These are phyloP conservation scores for Sporothrix inflata DNA, from an alignment of 2,329 filamentous ascomycete genomes.

Conservation along the genomic window DNA sequence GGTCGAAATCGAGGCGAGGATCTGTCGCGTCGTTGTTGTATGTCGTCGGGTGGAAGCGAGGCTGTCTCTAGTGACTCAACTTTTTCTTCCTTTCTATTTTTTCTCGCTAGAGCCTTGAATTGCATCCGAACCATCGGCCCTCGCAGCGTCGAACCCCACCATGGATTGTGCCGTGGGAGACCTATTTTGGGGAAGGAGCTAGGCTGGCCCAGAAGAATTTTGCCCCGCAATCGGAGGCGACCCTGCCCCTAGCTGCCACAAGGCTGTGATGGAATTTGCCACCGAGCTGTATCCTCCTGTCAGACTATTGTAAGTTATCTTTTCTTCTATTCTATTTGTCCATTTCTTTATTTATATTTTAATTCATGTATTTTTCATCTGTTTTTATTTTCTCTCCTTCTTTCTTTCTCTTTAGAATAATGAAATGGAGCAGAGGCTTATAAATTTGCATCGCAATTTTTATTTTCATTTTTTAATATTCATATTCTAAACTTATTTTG, in stretches of 20 bases:
- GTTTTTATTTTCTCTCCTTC: too few species aligned
- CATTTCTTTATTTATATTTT: neutral
- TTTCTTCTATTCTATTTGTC: neutral
- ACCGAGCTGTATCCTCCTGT: neutral
- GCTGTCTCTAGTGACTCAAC: constrained; percentile 10
- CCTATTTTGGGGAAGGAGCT: constrained; percentile 14
- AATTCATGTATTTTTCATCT: too few species aligned
- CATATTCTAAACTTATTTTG: too few species aligned
- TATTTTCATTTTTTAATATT: too few species aligned
- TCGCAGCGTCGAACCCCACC: constrained; percentile 1
- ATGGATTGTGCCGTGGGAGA: neutral
- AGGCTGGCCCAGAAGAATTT: constrained; percentile 16
- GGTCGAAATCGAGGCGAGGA: neutral
- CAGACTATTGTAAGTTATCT: neutral
- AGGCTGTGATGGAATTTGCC: constrained; percentile 4
- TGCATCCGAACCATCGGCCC: constrained; percentile 7
- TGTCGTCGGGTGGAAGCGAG: neutral
- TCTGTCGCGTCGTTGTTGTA: neutral
- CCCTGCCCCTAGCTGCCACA: neutral
- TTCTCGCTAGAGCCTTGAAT: constrained; percentile 6
- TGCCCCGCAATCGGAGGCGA: constrained; percentile 23
- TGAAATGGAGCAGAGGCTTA: too few species aligned
- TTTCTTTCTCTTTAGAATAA: neutral
- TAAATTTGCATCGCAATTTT: too few species aligned
- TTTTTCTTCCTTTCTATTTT: neutral